Evolutionary conservation across 306 rosid genomes (phyloP).

Genomic region (Vigna unguiculata): DNA sequence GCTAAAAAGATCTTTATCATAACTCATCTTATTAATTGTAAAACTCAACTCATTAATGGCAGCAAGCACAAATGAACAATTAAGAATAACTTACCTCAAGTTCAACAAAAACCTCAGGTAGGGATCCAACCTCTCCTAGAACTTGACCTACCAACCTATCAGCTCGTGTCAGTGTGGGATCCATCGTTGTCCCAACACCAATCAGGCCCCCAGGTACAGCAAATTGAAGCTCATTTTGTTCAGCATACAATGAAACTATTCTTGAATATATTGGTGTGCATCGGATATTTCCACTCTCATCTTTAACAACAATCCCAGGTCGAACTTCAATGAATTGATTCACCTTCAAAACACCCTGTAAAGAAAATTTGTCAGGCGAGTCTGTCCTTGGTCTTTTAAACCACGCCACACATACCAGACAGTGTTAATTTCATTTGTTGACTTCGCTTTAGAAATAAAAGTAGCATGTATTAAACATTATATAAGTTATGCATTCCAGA

Average conservation of each 20-base stretch:
- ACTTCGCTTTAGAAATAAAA: constrained; percentile 7
- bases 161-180: constrained; percentile 96
- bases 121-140: constrained; percentile 97
- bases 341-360: constrained; percentile 91
- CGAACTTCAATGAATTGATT: constrained; percentile 97
- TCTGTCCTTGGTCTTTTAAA: not conserved
- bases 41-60: constrained; percentile 3
- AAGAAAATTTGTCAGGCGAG: constrained; percentile 32
- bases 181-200: constrained; percentile 98
- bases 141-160: constrained; percentile 98
- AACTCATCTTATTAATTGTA: not conserved
- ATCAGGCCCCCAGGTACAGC: constrained; percentile 98
- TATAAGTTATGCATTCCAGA: not conserved
- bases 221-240: constrained; percentile 92
- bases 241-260: constrained; percentile 88
- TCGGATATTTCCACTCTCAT: constrained; percentile 82
- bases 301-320: constrained; percentile 96
- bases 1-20: not conserved
- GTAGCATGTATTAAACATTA: not conserved
- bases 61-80: constrained; percentile 20
- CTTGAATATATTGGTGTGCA: constrained; percentile 97
- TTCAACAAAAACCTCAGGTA: constrained; percentile 87
- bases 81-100: constrained; percentile 74
- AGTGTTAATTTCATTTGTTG: not conserved
- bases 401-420: not conserved